Percentiles rank a stretch among this genome's conserved stretches.
phyloP scores from a whole-genome alignment of 208 protist genomes.

The Trypanosoma boissoni region DNA sequence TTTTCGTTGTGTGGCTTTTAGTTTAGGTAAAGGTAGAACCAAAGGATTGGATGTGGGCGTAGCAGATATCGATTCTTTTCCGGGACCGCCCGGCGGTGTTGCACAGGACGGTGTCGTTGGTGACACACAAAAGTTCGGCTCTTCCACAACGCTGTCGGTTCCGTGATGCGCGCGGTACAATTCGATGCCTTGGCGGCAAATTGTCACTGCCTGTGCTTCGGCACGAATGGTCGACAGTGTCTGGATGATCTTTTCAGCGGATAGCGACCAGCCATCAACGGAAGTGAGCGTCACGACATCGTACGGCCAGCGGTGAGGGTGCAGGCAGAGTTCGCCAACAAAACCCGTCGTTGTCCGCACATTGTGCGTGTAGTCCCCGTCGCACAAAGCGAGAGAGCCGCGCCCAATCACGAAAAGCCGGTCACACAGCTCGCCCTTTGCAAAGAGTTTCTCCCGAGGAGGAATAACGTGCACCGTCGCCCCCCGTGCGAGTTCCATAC shows the following conservation, averaged over 20 bases:
- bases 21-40: no score
- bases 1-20: no score
- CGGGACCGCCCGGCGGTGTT: neutral
- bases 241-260: slow-evolving; percentile 33
- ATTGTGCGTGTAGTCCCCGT: slow-evolving; percentile 5
- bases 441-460: slow-evolving; percentile 37
- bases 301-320: slow-evolving; percentile 65
- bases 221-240: slow-evolving; percentile 46
- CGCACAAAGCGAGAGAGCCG: slow-evolving; percentile 44
- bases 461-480: slow-evolving; percentile 55
- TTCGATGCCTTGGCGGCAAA: slow-evolving; percentile 74
- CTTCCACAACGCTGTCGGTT: slow-evolving; percentile 49
- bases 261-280: slow-evolving; percentile 72
- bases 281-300: slow-evolving; percentile 60
- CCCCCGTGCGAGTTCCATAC: slow-evolving; percentile 43
- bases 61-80: no score
- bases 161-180: slow-evolving; percentile 70
- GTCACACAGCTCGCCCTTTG: slow-evolving; percentile 46
- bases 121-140: no score
- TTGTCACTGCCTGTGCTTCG: slow-evolving; percentile 64
- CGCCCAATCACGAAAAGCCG: slow-evolving; percentile 74
- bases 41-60: no score
- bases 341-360: slow-evolving; percentile 33
- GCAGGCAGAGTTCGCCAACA: slow-evolving; percentile 78
- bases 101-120: neutral